Evolutionary conservation across 202 grass and related monocot species (phyloP).

Genomic region (Miscanthus sacchariflorus): DNA sequence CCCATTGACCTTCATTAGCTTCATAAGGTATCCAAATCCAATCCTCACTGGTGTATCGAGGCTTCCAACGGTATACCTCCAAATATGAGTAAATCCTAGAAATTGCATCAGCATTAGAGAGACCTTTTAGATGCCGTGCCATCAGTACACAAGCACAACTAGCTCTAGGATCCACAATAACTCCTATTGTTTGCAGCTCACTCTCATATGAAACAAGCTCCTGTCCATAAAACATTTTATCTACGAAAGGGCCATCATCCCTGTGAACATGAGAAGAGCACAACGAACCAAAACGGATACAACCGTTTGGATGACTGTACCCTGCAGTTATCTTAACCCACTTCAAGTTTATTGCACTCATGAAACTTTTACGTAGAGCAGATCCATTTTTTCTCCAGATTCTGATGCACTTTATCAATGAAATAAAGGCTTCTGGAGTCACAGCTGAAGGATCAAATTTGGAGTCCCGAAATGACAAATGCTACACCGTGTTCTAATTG

Average conservation of each 20-base stretch:
- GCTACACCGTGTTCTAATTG: slow-evolving; percentile 45
- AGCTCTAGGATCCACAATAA: slow-evolving; percentile 47
- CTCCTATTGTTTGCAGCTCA: slow-evolving; percentile 59
- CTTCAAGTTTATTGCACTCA: slow-evolving; percentile 35
- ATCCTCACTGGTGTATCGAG: slow-evolving; percentile 14
- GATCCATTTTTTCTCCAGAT: not conserved
- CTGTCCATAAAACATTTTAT: slow-evolving; percentile 66
- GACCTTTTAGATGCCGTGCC: not conserved
- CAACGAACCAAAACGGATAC: slow-evolving; percentile 56
- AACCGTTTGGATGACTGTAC: slow-evolving; percentile 47
- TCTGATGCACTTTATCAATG: slow-evolving; percentile 56
- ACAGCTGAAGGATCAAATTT: slow-evolving; percentile 47
- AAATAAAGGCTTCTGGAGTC: slow-evolving; percentile 27
- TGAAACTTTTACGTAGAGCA: slow-evolving; percentile 47
- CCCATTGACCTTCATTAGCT: slow-evolving; percentile 51
- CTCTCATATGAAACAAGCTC: slow-evolving; percentile 51
- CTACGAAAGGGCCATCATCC: slow-evolving; percentile 75
- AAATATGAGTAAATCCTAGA: slow-evolving; percentile 62
- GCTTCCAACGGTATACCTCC: slow-evolving; percentile 49
- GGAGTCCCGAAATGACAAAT: slow-evolving; percentile 61
- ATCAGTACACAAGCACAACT: slow-evolving; percentile 14
- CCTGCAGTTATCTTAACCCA: slow-evolving; percentile 72
- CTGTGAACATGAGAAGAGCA: slow-evolving; percentile 33
- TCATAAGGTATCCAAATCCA: slow-evolving; percentile 70
- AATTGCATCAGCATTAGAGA: slow-evolving; percentile 43